phyloP scores from a whole-genome alignment of 176 grass and related monocot species.

The Calamus simplicifolius region DNA sequence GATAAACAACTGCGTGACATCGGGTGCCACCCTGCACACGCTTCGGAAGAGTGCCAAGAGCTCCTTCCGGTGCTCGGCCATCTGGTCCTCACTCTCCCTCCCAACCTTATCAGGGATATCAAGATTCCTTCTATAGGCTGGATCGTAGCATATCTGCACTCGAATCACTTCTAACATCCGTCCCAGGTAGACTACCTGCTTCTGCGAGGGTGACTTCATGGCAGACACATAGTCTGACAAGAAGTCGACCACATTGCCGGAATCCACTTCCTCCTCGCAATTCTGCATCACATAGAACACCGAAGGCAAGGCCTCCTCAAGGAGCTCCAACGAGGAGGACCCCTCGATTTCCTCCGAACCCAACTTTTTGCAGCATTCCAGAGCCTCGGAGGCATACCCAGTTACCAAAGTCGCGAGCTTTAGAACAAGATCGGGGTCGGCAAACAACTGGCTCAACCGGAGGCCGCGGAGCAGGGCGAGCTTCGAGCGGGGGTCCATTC shows the following conservation, averaged over 20 bases:
- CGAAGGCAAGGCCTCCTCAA: conserved; percentile 70
- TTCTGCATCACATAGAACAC: conserved; percentile 73
- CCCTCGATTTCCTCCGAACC: conserved; percentile 49
- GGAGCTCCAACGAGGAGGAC: conserved; percentile 42
- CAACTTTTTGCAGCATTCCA: conserved; percentile 71
- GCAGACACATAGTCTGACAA: conserved; percentile 64
- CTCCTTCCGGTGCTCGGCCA: conserved; percentile 73
- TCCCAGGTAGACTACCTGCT: conserved; percentile 55
- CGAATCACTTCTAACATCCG: conserved; percentile 70
- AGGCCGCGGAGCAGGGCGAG: conserved; percentile 63
- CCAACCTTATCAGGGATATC: conserved; percentile 84
- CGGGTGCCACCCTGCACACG: conserved; percentile 74
- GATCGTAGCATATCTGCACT: conserved; percentile 68
- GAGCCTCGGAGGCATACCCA: conserved; percentile 52
- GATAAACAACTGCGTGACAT: conserved; percentile 69
- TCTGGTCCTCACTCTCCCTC: conserved; percentile 84
- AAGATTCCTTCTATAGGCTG: conserved; percentile 63
- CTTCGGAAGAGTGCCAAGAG: conserved; percentile 67
- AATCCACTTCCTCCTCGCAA: conserved; percentile 59
- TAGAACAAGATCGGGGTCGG: conserved; percentile 39
- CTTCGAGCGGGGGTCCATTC: conserved; percentile 76
- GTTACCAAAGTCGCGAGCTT: conserved; percentile 64
- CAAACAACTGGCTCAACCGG: conserved; percentile 35
- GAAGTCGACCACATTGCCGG: conserved; percentile 64
- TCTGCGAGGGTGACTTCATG: conserved; percentile 69